Conservation (phyloP, 495 filamentous ascomycete genomes). For the Penicillium fimorum region DNA sequence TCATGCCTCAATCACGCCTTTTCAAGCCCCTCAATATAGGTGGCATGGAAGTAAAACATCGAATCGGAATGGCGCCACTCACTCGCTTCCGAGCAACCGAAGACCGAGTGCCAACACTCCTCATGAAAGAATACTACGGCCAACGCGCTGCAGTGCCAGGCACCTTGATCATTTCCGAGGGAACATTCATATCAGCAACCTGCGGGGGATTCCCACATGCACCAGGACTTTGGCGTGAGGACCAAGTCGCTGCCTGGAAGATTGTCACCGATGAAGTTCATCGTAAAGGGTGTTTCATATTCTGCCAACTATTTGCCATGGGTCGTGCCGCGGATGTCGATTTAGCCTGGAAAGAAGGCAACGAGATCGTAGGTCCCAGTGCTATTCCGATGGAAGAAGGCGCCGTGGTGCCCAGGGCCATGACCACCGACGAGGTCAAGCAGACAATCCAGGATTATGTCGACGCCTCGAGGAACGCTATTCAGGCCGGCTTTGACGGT, state of each 20-base stretch:
- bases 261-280: constrained; percentile 64
- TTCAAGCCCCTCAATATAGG: constrained; percentile 54
- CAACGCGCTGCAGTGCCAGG: constrained; percentile 51
- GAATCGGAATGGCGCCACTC: constrained; percentile 51
- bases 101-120: constrained; percentile 32
- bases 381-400: constrained; percentile 44
- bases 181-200: constrained; percentile 56
- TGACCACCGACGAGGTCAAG: constrained; percentile 59
- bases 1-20: constrained; percentile 28
- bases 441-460: constrained; percentile 56
- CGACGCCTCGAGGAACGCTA: constrained; percentile 51
- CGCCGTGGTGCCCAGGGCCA: constrained; percentile 39
- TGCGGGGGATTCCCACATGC: constrained; percentile 51
- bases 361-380: constrained; percentile 34
- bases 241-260: constrained; percentile 61
- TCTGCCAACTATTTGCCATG: constrained; percentile 63
- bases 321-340: constrained; percentile 53
- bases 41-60: constrained; percentile 41
- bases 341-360: constrained; percentile 35
- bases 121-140: constrained; percentile 51
- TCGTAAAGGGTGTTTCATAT: constrained; percentile 57
- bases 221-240: constrained; percentile 61
- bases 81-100: constrained; percentile 48
- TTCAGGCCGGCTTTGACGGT: constrained; percentile 71
- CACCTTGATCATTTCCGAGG: constrained; percentile 57